phyloP scores from a whole-genome alignment of 495 filamentous ascomycete species.

The Podospora conica region DNA sequence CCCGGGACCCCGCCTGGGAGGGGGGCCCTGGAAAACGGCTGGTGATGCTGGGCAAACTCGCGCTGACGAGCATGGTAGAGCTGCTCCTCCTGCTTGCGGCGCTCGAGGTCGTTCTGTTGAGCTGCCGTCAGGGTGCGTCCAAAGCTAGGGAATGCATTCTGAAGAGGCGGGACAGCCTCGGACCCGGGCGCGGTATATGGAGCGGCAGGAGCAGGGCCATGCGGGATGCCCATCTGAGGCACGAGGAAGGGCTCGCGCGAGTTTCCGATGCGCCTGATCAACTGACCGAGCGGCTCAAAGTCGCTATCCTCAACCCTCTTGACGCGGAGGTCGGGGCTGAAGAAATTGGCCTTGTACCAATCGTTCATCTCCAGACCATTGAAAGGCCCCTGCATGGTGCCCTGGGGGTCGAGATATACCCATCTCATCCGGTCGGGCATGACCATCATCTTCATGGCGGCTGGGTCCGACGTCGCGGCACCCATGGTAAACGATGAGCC shows the following conservation, averaged over 20 bases:
- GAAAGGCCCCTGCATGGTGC: slow-evolving; percentile 86
- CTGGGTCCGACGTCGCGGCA: slow-evolving; percentile 46
- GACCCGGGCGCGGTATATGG: slow-evolving; percentile 43
- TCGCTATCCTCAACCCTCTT: slow-evolving; percentile 89
- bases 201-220: slow-evolving; percentile 56
- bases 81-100: slow-evolving; percentile 96
- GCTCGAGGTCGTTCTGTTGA: slow-evolving; percentile 93
- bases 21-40: slow-evolving; percentile 48
- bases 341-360: slow-evolving; percentile 98
- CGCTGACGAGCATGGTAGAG: slow-evolving; percentile 92
- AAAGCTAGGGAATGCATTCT: slow-evolving; percentile 89
- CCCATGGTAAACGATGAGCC: slow-evolving; percentile 32
- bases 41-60: slow-evolving; percentile 73
- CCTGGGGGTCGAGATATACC: slow-evolving; percentile 95
- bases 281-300: slow-evolving; percentile 91
- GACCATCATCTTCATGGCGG: slow-evolving; percentile 84
- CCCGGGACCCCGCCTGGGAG: slow-evolving; percentile 67
- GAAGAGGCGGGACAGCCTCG: slow-evolving; percentile 87
- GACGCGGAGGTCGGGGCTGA: slow-evolving; percentile 86
- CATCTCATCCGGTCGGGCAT: slow-evolving; percentile 99
- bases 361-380: slow-evolving; percentile 98
- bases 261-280: slow-evolving; percentile 94
- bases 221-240: slow-evolving; percentile 88
- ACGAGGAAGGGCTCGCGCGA: slow-evolving; percentile 96
- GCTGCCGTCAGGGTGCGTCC: slow-evolving; percentile 96